Base-by-base conservation (phyloP, 1,139 yeast species). In the Yamadazyma triangularis region DNA sequence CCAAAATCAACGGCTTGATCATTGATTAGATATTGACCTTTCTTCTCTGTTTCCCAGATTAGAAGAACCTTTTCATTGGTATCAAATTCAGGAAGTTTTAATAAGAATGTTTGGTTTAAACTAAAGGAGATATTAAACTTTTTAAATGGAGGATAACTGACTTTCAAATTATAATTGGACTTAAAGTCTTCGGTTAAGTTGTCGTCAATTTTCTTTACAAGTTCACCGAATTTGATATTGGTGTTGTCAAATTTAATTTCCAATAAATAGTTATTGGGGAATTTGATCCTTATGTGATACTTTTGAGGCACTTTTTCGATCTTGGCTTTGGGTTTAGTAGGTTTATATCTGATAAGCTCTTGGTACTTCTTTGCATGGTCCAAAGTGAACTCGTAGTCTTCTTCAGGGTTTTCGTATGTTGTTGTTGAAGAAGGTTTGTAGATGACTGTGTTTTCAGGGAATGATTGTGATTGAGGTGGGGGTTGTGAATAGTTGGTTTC, bases 281-380 rank as follows among this genome's bases (percentile, higher is more conserved):
- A 75, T 38, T 66, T 65, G 20, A 77, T 45, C 30, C 83, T 53
- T 8, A 77, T 56, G 15, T 59, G 54, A 40, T 60, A 64, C 24
- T 47, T 46, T 3, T 44, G 32, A 2, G 65, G 64, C n/a, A 26
- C 14, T 15, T 33, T 35, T 8, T 15, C 15, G 8, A 8, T 12
- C 8, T 33, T 26, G 3, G 36, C 26, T 13, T 26, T 30, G n/a
- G 34, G 13, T 15, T 29, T 24, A n/a, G n/a, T n/a, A 5, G 33
- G 33, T 16, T 63, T 60, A 28, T 60, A 58, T 12, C 66, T 52
- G 25, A 77, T 56, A 33, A 70, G 50, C 28, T 62, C 56, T 43
- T 72, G 79, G 44, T 77, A 77, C 11, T 59, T 60, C 41, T 68
- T 69, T 1, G 77, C 80, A 36, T 76, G 79, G 8, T 67, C 56